Evolutionary conservation across 192 early-diverging fungal species (phyloP), one percentile per base, ranked within the genome.

Genomic region (Piromyces finnis): DNA sequence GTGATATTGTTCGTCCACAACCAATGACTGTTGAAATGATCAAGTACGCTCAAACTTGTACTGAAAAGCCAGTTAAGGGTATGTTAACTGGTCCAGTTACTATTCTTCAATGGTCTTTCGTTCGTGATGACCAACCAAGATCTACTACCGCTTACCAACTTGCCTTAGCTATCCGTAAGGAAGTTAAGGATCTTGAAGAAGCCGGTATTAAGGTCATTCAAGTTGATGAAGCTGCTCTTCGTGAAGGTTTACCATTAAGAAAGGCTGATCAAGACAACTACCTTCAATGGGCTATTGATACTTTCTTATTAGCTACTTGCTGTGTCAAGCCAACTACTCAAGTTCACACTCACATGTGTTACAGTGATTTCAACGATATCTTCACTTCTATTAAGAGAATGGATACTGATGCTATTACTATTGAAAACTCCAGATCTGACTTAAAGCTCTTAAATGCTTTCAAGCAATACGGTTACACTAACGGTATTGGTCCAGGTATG

Each of bases 31-130:
- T 98, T 81, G 91, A 90, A 32, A 90, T 91, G 88, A 91, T 91
- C 28, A 85, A 83, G 81, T 97, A 94, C 82, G 94, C 97, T 78
- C 95, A 99, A 88, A 89, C 90, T 41, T 88, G 95, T 81, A 97
- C 96, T 87, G 84, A 82, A 39, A 92, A 93, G 84, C 95, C 95
- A 80, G 92, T 99, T 93, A 99, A 99, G 91, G 97, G 96, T 84
- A 99, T 99, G 97, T 92, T 99, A 79, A 99, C 97, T 35, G 97
- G 97, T 30, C 97, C 97, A 29, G 93, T 99, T 77, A 99, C 97
- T 82, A 97, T 96, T 86, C 91, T 98, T 83, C 92, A 95, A 87
- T 99, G 97, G 97, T 99, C 97, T 29, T 99, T 99, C 85, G 94
- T 97, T 79, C 95, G 97, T 86, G 94, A 98, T 84, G 97, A 99